Base-by-base conservation (phyloP, 352 stramenopile genomes). In the Globisporangium yorkense region DNA sequence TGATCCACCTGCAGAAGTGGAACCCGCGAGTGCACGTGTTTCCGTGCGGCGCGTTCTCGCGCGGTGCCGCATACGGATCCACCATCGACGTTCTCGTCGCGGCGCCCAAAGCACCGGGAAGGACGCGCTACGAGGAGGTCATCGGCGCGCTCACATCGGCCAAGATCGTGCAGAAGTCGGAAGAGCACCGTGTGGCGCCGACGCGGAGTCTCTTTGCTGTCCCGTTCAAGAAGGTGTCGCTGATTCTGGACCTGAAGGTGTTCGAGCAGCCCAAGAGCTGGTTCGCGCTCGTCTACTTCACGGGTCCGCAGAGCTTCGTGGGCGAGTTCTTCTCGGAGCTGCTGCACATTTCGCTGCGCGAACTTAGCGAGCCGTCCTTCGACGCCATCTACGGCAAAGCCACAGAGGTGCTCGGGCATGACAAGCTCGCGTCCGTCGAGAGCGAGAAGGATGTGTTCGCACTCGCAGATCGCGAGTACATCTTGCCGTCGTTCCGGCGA, bases 281-380 rank as follows among this genome's bases (percentile, higher is more conserved):
- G 75, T 74, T 92, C 53, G 82, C 75, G 3, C 56, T 92, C 63
- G 51, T 89, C 31, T 92, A 89, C 52, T 94, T 86, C 59, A 92
- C 81, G 5, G 80, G 82, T 2, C 79, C 80, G 2, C 79, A 89
- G 41, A 50, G 53, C 43, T 92, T 88, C 57, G 70, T 65, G 3
- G 31, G 70, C 2, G 52, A 60, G 29, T 88, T 86, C 40, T 84
- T 85, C 29, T 60, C 65, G 0, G 41, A 56, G 6, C 56, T 89
- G 7, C 59, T 89, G 24, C 63, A 75, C 31, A 62, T 59, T 33
- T 67, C 70, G 9, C 54, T 88, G n/a, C 53, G 54, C 46, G 78
- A 88, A 40, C 62, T 89, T 24, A 29, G 51, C 10, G 62, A 83
- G 12, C 72, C 68, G 12, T 71, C 78, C 5, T 93, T 93, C 37